A percentile compares a stretch with the other conserved stretches of the same genome.
These are phyloP conservation scores for Cutaneotrichosporon sp. DNA, from an alignment of 1,284 basidiomycete species.

Conservation along the genomic window DNA sequence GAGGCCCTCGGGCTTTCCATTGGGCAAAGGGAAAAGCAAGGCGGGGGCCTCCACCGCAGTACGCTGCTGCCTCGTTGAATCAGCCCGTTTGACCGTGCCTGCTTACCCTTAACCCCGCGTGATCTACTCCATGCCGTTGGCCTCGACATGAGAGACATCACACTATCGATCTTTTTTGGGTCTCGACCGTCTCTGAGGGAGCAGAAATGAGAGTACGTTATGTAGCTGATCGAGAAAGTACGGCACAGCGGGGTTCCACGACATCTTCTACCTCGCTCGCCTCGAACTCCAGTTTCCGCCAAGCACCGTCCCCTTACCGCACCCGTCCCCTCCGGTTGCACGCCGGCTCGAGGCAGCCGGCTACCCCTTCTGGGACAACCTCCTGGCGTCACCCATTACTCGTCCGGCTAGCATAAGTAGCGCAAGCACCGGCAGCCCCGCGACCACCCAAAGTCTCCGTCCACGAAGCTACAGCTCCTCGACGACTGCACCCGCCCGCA, in stretches of 20 bases:
- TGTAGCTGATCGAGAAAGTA: conserved; percentile 22
- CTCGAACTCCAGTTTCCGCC: conserved; percentile 31
- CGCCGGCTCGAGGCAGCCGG: conserved; percentile 27
- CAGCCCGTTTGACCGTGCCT: too few relatives aligned
- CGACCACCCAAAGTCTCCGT: neutral
- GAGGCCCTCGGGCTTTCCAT: too few relatives aligned
- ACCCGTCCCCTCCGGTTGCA: conserved; percentile 23
- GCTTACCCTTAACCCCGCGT: neutral
- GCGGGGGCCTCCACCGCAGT: too few relatives aligned
- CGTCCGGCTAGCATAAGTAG: neutral
- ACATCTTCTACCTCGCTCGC: conserved; percentile 36
- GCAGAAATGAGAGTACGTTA: neutral
- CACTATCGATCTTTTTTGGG: neutral
- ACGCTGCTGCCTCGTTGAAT: too few relatives aligned
- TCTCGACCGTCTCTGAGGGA: neutral
- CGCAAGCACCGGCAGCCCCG: neutral
- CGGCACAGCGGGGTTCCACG: conserved; percentile 30
- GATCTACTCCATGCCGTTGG: neutral
- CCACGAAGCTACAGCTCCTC: neutral
- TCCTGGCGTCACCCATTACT: neutral
- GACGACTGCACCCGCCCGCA: neutral
- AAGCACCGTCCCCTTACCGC: conserved; percentile 20
- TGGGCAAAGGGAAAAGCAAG: too few relatives aligned
- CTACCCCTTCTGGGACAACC: conserved; percentile 22
- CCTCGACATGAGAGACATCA: too few relatives aligned